These are phyloP conservation scores for Lactarius trivialis DNA, from an alignment of 768 basidiomycete genomes.

Conservation along the genomic window DNA sequence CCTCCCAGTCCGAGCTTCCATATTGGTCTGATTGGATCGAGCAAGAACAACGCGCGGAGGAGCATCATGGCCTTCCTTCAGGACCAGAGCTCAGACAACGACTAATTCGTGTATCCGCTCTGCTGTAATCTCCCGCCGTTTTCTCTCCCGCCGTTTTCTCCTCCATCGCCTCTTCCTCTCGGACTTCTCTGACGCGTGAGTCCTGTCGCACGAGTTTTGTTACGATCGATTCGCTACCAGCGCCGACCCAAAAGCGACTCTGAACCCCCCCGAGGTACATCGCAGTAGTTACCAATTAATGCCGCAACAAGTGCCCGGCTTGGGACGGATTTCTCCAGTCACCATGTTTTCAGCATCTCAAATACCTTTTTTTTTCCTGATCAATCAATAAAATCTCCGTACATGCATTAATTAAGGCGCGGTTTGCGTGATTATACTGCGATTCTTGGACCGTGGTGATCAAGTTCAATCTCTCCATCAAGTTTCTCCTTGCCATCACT, in stretches of 20 bases:
- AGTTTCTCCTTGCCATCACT: no score
- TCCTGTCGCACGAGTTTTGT: neutral
- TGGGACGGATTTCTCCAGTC: neutral
- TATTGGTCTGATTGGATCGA: neutral
- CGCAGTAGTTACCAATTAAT: neutral
- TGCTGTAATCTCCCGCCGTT: neutral
- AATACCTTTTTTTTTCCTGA: neutral
- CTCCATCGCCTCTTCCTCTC: neutral
- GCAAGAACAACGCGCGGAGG: conserved; percentile 40
- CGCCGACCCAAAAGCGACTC: neutral
- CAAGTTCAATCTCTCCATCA: no score
- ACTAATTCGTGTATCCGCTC: conserved; percentile 29
- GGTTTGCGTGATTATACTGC: neutral
- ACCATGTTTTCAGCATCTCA: neutral
- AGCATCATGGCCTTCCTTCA: conserved; percentile 68
- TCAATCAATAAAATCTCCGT: neutral
- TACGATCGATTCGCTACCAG: neutral
- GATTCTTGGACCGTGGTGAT: neutral
- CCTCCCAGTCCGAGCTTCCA: neutral
- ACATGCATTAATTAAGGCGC: neutral
- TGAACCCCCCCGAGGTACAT: neutral
- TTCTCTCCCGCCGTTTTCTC: no score
- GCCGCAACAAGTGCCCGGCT: neutral
- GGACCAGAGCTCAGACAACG: conserved; percentile 60
- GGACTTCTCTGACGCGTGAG: neutral